Base-by-base conservation (phyloP, 129 eudicot genomes). In the Centaurea solstitialis region DNA sequence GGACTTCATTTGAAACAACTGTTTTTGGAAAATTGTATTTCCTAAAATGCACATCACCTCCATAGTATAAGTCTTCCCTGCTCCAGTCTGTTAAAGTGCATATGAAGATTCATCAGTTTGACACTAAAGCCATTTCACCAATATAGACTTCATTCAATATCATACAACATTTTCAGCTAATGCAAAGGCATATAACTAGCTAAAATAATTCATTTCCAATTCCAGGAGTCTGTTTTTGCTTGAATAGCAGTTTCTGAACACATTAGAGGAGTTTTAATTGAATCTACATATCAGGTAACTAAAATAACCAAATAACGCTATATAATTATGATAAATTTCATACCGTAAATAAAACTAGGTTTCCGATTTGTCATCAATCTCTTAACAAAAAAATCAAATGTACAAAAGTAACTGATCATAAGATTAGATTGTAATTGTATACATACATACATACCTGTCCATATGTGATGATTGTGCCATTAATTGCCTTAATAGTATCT, bases 21-120 rank as follows among this genome's bases (percentile, higher is more conserved):
- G 3, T 69, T 70, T 18, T 28, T 41, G 3, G 24, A 21, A 33
- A 62, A 40, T 8, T 33, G 11, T 43, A 20, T 64, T 65, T 22
- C 28, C 12, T 72, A 47, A 53, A 83, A 75, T 12, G 74, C n/a
- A 30, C 72, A 82, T 86, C 75, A 93, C 98, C 98, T 93, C 97
- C 94, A 93, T 85, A 84, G 93, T 91, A 85, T 91, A 91, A 11
- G 97, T 91, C 90, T 93, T 93, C 83, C 98, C 98, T 17, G 98
- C 98, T 85, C 97, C 94, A 50, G 98, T 93, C 98, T 93, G 94
- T 65, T 41, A 70, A 81, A 33, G 66, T 21, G 24, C 79, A 78
- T 39, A 89, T 17, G 77, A 39, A 26, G 74, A 83, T n/a, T 76
- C 47, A 68, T 72, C 57, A 70, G 69, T 70, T 68, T 72, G 67